A percentile compares a stretch with the other conserved stretches of the same genome.
These are phyloP conservation scores for Fusarium irregulare DNA, from an alignment of 2,329 filamentous ascomycete species.

Conservation along the genomic window DNA sequence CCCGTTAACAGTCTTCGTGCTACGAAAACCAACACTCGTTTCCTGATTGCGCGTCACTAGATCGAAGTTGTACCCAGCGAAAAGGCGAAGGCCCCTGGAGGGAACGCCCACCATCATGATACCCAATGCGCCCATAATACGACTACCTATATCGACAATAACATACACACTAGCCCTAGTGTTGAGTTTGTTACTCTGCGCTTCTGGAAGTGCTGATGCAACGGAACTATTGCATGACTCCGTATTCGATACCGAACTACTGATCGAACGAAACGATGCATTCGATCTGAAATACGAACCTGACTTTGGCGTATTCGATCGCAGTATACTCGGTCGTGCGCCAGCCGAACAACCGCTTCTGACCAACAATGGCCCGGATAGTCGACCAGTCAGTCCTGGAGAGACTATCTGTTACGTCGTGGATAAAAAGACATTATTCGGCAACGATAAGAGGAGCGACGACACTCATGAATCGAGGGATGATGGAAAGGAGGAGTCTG, in stretches of 20 bases:
- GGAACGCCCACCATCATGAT: conserved; percentile 63
- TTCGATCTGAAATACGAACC: conserved; percentile 63
- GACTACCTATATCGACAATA: conserved; percentile 74
- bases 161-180: conserved; percentile 65
- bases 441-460: conserved; percentile 31
- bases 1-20: conserved; percentile 32
- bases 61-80: conserved; percentile 11
- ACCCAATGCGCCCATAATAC: conserved; percentile 76
- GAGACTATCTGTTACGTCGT: conserved; percentile 61
- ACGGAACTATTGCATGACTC: conserved; percentile 55
- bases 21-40: conserved; percentile 19
- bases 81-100: conserved; percentile 52
- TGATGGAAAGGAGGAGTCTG: conserved; percentile 7
- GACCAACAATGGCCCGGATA: conserved; percentile 72
- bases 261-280: conserved; percentile 18
- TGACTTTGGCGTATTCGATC: conserved; percentile 70
- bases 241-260: conserved; percentile 27
- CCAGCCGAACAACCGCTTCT: conserved; percentile 62
- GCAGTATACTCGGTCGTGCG: conserved; percentile 71
- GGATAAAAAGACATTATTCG: conserved; percentile 46
- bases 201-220: conserved; percentile 71
- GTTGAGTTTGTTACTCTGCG: conserved; percentile 70
- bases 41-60: conserved; percentile 24
- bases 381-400: conserved; percentile 71
- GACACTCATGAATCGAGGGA: conserved; percentile 26